A percentile compares a stretch with the other conserved stretches of the same genome.
Evolutionary conservation across 768 basidiomycete species (phyloP).

Genomic region (Lactifluus volemus): DNA sequence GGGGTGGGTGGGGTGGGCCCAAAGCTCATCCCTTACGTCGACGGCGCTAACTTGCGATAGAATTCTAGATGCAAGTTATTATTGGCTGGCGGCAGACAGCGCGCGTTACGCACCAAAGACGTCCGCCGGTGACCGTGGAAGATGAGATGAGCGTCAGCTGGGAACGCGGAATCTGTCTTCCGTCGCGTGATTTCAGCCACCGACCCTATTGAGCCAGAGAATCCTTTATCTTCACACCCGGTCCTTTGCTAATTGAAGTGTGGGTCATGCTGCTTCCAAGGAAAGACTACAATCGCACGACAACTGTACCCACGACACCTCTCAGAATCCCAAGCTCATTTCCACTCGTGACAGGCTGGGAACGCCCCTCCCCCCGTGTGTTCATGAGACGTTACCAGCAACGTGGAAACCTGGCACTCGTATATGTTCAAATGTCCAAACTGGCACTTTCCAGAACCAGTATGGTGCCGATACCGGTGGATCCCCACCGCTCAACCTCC

Average conservation of each 20-base stretch:
- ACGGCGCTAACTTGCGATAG: slow-evolving; percentile 6
- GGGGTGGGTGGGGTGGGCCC: neutral
- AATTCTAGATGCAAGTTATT: slow-evolving; percentile 2
- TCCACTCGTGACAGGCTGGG: neutral
- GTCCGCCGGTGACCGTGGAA: slow-evolving; percentile 2
- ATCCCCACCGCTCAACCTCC: neutral
- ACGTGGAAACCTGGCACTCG: neutral
- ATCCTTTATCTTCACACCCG: neutral
- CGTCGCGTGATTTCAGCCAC: neutral
- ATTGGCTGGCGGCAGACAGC: slow-evolving; percentile 6
- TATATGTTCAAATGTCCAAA: neutral
- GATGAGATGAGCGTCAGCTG: slow-evolving; percentile 6
- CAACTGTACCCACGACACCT: neutral
- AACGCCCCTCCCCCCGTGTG: neutral
- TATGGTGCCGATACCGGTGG: neutral
- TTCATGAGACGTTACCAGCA: neutral
- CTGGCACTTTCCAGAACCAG: neutral
- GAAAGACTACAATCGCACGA: neutral
- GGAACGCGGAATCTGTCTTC: neutral
- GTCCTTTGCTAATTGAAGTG: too few relatives aligned
- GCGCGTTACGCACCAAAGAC: slow-evolving; percentile 9
- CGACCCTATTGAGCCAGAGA: neutral
- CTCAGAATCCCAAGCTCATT: neutral
- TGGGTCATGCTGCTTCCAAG: neutral
- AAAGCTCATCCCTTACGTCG: slow-evolving; percentile 6